Base-by-base conservation (phyloP, 2,329 filamentous ascomycete genomes). In the Colletotrichum sidae region DNA sequence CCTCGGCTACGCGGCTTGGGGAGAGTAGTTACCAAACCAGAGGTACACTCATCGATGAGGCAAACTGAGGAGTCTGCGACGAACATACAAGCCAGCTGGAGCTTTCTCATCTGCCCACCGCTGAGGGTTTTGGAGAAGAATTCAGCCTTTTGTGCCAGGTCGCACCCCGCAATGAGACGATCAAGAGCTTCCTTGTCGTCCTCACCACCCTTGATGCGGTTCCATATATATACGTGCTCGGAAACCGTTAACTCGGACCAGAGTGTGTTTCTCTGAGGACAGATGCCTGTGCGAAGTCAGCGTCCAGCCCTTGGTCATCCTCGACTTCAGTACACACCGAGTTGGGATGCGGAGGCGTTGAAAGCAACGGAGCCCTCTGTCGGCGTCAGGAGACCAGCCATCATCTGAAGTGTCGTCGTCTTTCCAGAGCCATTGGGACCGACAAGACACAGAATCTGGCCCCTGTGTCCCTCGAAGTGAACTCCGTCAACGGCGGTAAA, bases 391-490 rank as follows among this genome's bases (percentile, higher is more conserved):
- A 91, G 81, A 0, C 90, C 90, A 12, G 89, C 85, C 53, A 92
- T 86, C 67, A 89, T 86, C 57, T 92, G 88, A 8, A 92, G 78
- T 0, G 89, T 91, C 0, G 90, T 92, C 2, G 86, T 90, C 72
- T 93, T 92, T 12, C 90, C 90, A 51, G 85, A 88, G 7, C 90
- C 90, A 71, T 92, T 92, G 1, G 88, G 88, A 12, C 90, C 90
- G 0, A 92, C 80, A 0, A 92, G 78, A 5, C 90, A 85, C 78
- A 92, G 80, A 61, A 92, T 86, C 69, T 91, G 83, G 15, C 88
- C 83, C 72, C 85, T 80, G 45, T 85, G 81, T 8, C 88, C 86
- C 15, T 84, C 77, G 15, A 92, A 80, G 64, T 80, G 85, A 46
- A 93, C 77, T 37, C 86, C 78, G 65, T 91, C 80, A 3, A 92